Evolutionary conservation across 805 yeast genomes (phyloP).

Genomic region (Candida takata): DNA sequence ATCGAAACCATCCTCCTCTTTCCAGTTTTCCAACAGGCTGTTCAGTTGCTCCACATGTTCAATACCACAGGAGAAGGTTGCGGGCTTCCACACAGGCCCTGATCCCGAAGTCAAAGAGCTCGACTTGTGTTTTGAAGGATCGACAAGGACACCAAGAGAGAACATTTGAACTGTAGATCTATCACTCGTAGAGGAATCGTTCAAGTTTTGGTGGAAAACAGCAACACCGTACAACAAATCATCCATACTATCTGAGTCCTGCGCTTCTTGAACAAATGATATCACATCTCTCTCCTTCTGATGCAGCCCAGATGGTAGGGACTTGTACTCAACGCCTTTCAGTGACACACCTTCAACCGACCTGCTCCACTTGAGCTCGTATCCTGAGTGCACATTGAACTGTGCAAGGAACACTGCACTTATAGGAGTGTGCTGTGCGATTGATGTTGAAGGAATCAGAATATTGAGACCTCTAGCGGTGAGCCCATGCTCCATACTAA

Average conservation of each 20-base stretch:
- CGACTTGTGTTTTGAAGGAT: constrained; percentile 27
- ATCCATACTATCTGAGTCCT: constrained; percentile 11
- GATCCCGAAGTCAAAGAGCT: constrained; percentile 10
- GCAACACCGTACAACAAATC: constrained; percentile 41
- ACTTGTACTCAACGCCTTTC: constrained; percentile 49
- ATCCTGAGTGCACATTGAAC: constrained; percentile 47
- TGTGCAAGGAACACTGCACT: constrained; percentile 41
- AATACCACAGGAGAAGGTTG: constrained; percentile 36
- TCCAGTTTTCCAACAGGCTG: constrained; percentile 20
- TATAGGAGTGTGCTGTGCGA: constrained; percentile 23
- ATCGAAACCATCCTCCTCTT: constrained; percentile 14
- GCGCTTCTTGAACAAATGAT: constrained; percentile 37
- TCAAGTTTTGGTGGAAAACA: constrained; percentile 40
- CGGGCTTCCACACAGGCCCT: constrained; percentile 32
- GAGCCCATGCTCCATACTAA: background rate
- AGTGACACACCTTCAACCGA: constrained; percentile 26
- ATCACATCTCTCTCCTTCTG: constrained; percentile 43
- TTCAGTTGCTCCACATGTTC: constrained; percentile 34
- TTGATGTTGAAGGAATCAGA: constrained; percentile 3
- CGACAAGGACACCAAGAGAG: constrained; percentile 55
- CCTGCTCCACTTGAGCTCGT: constrained; percentile 39
- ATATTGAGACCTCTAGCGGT: constrained; percentile 1
- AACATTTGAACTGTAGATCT: constrained; percentile 49
- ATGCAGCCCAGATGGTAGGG: constrained; percentile 68
- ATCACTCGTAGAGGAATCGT: constrained; percentile 24